Base-by-base conservation (phyloP, 495 filamentous ascomycete species). In the Glutinoglossum americanum region DNA sequence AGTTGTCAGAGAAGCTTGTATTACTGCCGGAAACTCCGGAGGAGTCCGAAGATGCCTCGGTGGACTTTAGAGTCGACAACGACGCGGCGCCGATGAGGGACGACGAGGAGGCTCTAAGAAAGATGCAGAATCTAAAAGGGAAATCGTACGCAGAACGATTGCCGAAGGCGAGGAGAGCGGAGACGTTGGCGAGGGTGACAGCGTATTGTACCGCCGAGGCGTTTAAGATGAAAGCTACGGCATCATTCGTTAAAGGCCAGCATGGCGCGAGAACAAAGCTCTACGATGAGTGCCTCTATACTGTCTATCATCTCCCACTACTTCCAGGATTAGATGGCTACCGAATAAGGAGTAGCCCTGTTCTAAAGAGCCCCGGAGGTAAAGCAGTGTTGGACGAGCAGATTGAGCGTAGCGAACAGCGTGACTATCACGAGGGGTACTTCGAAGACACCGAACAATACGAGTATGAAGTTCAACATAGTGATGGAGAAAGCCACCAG, bases 221-320 rank as follows among this genome's bases (percentile, higher is more conserved):
- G 11, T 96, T 84, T 69, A 90, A 87, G 70, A 81, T 94, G 73
- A 82, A 83, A 63, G 77, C 81, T 27, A 84, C 87, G 44, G 87
- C 87, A 21, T 78, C 84, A 49, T 99, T 99, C 71, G 75, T 95
- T 37, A 85, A 83, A 65, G 86, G 83, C 49, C 80, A 80, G 64
- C 92, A 99, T 75, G 82, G 83, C n/a, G 93, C 88, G 0, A 80
- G 85, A 70, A 94, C 89, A 44, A 99, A 99, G 68, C 75, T 97
- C n/a, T 99, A 99, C 68, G 93, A 97, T 68, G 93, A 99, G 65
- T 97, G 93, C 65, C 74, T 99, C 21, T 99, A 99, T 64, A 84
- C 81, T 5, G 92, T 90, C 32, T 99, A 97, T 68, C 89, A 97
- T 70, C 71, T 94, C 27, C 92, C 92, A 9, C 67, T 99, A 53